A percentile compares a stretch with the other conserved stretches of the same genome.
Evolutionary conservation across 1,284 basidiomycete species (phyloP).

Genomic region (Sporisorium reilianum): DNA sequence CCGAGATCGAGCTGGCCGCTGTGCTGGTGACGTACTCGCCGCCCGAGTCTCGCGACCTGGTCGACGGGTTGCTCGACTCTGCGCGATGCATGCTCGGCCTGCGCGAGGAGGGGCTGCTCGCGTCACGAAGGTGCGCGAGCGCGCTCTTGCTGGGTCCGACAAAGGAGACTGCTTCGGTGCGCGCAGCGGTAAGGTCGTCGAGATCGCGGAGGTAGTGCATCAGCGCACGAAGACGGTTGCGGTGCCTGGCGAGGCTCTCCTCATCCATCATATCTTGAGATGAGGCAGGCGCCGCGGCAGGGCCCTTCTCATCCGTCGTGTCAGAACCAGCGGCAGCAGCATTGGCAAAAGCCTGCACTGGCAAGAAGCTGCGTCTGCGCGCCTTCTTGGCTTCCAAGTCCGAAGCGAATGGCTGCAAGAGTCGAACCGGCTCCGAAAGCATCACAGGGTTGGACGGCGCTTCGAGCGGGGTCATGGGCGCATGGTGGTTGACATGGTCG

Average conservation of each 20-base stretch:
- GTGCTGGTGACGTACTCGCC: constrained; percentile 36
- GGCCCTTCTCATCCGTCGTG: background rate
- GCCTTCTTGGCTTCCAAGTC: constrained; percentile 36
- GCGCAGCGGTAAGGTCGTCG: constrained; percentile 77
- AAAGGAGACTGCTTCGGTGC: constrained; percentile 26
- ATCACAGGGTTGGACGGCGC: constrained; percentile 11
- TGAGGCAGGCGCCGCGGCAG: background rate
- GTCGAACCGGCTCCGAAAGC: background rate
- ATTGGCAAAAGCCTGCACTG: constrained; percentile 23
- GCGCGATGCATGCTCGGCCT: constrained; percentile 36
- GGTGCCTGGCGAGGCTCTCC: constrained; percentile 71
- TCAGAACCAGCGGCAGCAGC: constrained; percentile 2
- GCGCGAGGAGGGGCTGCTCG: constrained; percentile 26
- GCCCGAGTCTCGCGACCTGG: constrained; percentile 40
- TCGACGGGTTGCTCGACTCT: constrained; percentile 47
- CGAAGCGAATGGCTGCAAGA: constrained; percentile 19
- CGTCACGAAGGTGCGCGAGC: constrained; percentile 29
- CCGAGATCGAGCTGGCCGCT: constrained; percentile 38
- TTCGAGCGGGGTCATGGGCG: constrained; percentile 31
- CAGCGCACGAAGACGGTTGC: constrained; percentile 83
- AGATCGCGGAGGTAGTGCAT: constrained; percentile 96
- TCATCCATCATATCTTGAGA: constrained; percentile 32
- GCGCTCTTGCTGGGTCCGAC: constrained; percentile 37
- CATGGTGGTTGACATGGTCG: constrained; percentile 6
- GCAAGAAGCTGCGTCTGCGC: constrained; percentile 42